phyloP scores from a whole-genome alignment of 192 early-diverging fungal species.

The Backusella circina region DNA sequence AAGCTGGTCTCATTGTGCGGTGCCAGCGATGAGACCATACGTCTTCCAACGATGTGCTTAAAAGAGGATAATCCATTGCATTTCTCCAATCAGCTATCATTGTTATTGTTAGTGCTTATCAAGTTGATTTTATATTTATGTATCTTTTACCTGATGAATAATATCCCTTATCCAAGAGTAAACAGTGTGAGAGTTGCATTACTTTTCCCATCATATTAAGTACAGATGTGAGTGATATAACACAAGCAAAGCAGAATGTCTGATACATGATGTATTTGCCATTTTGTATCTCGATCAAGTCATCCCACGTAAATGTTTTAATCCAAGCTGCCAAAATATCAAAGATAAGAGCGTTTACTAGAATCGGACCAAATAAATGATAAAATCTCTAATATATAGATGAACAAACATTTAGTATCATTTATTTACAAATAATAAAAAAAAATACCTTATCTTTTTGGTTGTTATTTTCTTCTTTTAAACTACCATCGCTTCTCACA shows the following conservation, averaged over 20 bases:
- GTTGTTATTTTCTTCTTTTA: background rate
- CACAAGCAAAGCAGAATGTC: background rate
- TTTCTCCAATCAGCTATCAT: slow-evolving; percentile 10
- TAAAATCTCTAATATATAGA: slow-evolving; percentile 13
- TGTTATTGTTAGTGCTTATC: background rate
- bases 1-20: background rate
- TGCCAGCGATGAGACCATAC: slow-evolving; percentile 21
- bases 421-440: background rate
- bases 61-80: slow-evolving; percentile 15
- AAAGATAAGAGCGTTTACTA: background rate
- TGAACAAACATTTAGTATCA: background rate
- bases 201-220: slow-evolving; percentile 1
- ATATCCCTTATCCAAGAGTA: background rate
- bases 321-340: slow-evolving; percentile 8
- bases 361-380: slow-evolving; percentile 1
- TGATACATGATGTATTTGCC: background rate
- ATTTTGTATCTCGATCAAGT: slow-evolving; percentile 4
- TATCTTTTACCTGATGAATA: slow-evolving; percentile 21
- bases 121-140: no score
- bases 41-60: background rate
- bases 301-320: background rate
- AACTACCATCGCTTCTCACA: background rate
- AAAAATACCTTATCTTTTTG: background rate
- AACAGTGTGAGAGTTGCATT: slow-evolving; percentile 9
- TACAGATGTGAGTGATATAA: background rate